These are phyloP conservation scores for Eucalyptus pauciflora DNA, from an alignment of 345 rosid genomes.

Conservation along the genomic window DNA sequence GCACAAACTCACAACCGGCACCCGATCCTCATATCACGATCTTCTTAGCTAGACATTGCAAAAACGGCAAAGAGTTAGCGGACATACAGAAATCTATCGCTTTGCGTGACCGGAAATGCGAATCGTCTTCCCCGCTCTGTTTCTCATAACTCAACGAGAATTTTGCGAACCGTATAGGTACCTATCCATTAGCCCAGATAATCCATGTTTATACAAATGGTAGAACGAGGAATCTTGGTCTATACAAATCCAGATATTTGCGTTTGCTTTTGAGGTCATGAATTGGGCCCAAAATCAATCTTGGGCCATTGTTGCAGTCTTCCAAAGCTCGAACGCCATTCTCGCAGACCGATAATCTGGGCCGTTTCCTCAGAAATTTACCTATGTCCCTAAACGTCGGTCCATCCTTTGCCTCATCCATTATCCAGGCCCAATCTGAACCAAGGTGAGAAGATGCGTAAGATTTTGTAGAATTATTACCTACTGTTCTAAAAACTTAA, in stretches of 20 bases:
- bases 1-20: background rate
- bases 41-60: background rate
- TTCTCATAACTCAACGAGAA: background rate
- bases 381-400: background rate
- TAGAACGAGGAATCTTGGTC: background rate
- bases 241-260: background rate
- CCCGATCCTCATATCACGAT: background rate
- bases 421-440: background rate
- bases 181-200: background rate
- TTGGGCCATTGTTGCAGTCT: background rate
- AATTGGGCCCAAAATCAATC: background rate
- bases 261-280: background rate
- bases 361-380: background rate
- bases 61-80: background rate
- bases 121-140: background rate
- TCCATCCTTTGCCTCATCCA: background rate
- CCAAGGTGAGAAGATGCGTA: background rate
- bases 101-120: rapidly evolving
- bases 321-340: background rate
- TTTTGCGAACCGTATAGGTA: background rate
- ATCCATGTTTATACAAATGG: background rate
- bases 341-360: background rate
- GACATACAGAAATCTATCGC: background rate
- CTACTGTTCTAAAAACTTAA: too few relatives aligned
- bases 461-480: background rate